These are phyloP conservation scores for Moesziomyces sp. DNA, from an alignment of 1,284 basidiomycete species.

Conservation along the genomic window DNA sequence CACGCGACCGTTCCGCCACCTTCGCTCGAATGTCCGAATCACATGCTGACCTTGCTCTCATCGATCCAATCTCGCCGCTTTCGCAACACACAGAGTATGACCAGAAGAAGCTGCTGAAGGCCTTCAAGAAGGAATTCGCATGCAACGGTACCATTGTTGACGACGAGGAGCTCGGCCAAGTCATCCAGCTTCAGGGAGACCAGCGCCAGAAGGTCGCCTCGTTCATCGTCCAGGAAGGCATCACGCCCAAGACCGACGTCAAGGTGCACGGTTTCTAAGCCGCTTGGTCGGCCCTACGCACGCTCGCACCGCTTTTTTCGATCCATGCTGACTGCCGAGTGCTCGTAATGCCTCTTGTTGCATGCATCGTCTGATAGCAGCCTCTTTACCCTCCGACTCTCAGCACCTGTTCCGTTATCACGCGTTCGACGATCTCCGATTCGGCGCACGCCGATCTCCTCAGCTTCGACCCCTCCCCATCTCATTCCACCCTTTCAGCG, in stretches of 20 bases:
- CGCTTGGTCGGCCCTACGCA: background rate
- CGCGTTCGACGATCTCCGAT: background rate
- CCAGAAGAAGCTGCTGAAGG: conserved; percentile 97
- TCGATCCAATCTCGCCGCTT: background rate
- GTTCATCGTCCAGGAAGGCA: conserved; percentile 65
- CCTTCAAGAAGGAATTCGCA: conserved; percentile 99
- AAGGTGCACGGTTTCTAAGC: conserved; percentile 67
- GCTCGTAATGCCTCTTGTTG: conserved; percentile 27
- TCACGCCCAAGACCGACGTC: conserved; percentile 64
- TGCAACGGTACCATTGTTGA: conserved; percentile 98
- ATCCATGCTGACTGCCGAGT: background rate
- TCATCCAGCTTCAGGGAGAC: conserved; percentile 99
- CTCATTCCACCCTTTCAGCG: too few relatives aligned
- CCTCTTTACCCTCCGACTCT: background rate
- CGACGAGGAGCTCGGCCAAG: conserved; percentile 94
- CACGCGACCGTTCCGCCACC: too few relatives aligned
- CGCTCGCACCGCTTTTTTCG: background rate
- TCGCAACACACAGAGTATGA: conserved; percentile 81
- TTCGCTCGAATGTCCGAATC: too few relatives aligned
- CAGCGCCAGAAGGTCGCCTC: conserved; percentile 87
- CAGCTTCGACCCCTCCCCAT: background rate
- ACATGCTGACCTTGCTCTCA: conserved; percentile 9
- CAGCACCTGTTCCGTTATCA: background rate
- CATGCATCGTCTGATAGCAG: conserved; percentile 23
- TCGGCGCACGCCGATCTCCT: background rate